Evolutionary conservation across 2,329 filamentous ascomycete species (phyloP).

Genomic region (Juglanconis sp.): DNA sequence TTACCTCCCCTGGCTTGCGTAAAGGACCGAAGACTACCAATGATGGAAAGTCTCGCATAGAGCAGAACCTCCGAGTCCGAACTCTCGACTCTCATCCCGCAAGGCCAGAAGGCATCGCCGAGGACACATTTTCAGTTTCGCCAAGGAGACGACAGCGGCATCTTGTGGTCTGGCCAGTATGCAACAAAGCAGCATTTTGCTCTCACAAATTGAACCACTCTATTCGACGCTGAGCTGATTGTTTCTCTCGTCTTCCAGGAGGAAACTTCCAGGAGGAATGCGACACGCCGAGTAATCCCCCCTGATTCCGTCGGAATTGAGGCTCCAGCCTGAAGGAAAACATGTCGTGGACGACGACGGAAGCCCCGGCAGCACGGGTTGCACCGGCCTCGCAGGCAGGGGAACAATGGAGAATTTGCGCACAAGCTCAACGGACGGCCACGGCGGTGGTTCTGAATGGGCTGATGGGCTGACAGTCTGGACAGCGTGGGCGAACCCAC

Average conservation of each 20-base stretch:
- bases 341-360: neutral
- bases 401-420: neutral
- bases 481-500: conserved; percentile 1
- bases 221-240: neutral
- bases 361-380: neutral
- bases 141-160: too few relatives aligned
- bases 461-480: conserved; percentile 5
- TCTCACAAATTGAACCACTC: conserved; percentile 3
- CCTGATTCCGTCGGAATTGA: neutral
- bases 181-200: neutral
- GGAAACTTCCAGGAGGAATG: neutral
- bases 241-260: neutral
- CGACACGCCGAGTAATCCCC: neutral
- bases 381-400: neutral
- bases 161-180: too few relatives aligned
- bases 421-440: neutral
- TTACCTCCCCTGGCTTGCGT: neutral
- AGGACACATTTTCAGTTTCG: too few relatives aligned
- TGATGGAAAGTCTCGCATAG: neutral
- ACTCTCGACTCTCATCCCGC: too few relatives aligned
- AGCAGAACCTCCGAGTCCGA: neutral
- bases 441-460: conserved; percentile 3
- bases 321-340: neutral
- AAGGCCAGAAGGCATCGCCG: too few relatives aligned
- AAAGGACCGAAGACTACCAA: neutral